phyloP scores from a whole-genome alignment of 345 rosid species.

The Salix brachista region DNA sequence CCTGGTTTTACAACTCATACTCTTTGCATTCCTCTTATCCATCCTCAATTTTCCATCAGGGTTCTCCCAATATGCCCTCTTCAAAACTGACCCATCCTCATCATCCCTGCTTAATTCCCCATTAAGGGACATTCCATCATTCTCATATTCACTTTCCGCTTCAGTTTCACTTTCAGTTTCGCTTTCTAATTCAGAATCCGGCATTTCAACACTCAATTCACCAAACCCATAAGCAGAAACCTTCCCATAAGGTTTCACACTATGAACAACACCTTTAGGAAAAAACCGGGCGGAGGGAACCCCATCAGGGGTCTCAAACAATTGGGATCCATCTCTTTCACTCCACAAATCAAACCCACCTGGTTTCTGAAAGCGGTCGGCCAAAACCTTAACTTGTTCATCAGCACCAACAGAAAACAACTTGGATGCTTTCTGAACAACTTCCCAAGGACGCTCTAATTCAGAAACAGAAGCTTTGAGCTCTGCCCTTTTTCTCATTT shows the following conservation, averaged over 20 bases:
- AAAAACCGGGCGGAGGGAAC: slow-evolving; percentile 83
- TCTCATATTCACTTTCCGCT: neutral
- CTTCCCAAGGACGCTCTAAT: slow-evolving; percentile 90
- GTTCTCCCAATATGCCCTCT: neutral
- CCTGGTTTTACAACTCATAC: slow-evolving; percentile 1
- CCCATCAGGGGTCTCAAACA: slow-evolving; percentile 49
- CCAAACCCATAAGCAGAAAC: slow-evolving; percentile 8
- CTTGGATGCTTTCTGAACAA: slow-evolving; percentile 56
- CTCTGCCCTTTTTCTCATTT: slow-evolving; percentile 90
- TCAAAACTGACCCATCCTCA: neutral
- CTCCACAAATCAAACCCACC: slow-evolving; percentile 87
- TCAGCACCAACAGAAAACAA: slow-evolving; percentile 74
- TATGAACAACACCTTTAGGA: slow-evolving; percentile 82
- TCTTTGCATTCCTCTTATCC: neutral
- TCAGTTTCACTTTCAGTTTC: neutral
- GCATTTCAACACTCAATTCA: slow-evolving; percentile 6
- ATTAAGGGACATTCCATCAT: neutral
- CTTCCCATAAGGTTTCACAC: slow-evolving; percentile 56
- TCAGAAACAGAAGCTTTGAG: slow-evolving; percentile 81
- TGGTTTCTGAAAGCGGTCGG: slow-evolving; percentile 85
- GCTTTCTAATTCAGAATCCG: slow-evolving; percentile 1
- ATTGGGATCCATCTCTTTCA: slow-evolving; percentile 65
- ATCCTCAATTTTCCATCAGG: neutral
- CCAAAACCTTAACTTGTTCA: slow-evolving; percentile 78
- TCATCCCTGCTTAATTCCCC: slow-evolving; percentile 1